phyloP scores from a whole-genome alignment of 176 grass and related monocot genomes.

The Echinochloa phyllopogon region DNA sequence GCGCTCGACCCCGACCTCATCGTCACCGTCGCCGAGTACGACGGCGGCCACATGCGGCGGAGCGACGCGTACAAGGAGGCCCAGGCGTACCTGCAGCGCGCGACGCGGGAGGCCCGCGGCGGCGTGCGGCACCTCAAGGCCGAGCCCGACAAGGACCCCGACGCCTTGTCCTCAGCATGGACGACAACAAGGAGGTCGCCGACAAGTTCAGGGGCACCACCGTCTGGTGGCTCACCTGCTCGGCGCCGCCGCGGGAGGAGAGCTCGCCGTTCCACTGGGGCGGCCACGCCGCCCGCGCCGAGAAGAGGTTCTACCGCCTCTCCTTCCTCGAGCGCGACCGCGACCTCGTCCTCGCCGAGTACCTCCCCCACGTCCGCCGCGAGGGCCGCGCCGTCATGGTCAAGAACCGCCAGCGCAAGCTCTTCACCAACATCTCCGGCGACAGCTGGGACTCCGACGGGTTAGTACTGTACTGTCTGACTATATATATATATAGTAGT shows the following conservation, averaged over 20 bases:
- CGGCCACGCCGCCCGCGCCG: neutral
- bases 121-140: constrained; percentile 31
- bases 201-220: constrained; percentile 14
- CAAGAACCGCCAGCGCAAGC: constrained; percentile 40
- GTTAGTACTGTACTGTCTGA: neutral
- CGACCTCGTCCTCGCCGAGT: constrained; percentile 19
- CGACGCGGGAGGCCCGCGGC: neutral
- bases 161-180: constrained; percentile 28
- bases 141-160: constrained; percentile 25
- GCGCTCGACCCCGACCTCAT: constrained; percentile 38
- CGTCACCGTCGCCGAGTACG: constrained; percentile 34
- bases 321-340: constrained; percentile 30
- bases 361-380: constrained; percentile 40
- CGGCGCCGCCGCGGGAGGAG: neutral
- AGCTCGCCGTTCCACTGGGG: neutral
- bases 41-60: constrained; percentile 31
- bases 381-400: constrained; percentile 25
- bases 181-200: constrained; percentile 45
- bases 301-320: constrained; percentile 15
- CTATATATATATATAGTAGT: too few relatives aligned
- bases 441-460: neutral
- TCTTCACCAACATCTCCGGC: constrained; percentile 47
- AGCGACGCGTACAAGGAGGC: constrained; percentile 42
- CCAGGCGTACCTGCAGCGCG: constrained; percentile 44
- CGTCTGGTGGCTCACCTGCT: constrained; percentile 31